Conservation (phyloP, 2,329 filamentous ascomycete species). For the Fusarium napiforme region DNA sequence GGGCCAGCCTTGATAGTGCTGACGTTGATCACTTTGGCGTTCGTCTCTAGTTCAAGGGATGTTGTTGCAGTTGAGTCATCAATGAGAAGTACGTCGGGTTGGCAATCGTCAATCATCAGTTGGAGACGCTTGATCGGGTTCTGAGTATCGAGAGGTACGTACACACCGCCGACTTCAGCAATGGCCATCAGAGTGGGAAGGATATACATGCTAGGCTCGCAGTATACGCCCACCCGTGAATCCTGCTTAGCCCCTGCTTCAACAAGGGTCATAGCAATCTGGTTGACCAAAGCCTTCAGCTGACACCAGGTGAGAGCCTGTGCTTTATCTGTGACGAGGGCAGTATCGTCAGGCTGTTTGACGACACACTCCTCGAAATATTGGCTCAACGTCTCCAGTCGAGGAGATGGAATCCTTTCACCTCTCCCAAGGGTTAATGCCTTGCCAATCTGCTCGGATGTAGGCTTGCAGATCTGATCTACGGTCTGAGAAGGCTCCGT, state of each 20-base stretch:
- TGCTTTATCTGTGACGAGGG: background rate
- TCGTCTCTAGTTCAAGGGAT: background rate
- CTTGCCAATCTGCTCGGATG: background rate
- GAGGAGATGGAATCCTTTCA: background rate
- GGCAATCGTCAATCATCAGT: background rate
- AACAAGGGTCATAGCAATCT: background rate
- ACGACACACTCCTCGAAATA: background rate
- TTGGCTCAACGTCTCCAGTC: background rate
- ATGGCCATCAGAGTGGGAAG: background rate
- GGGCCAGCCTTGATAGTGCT: background rate
- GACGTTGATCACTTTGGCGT: background rate
- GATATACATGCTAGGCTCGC: background rate
- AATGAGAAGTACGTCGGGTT: background rate
- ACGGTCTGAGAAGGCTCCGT: background rate
- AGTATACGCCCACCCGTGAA: background rate
- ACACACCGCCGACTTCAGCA: background rate
- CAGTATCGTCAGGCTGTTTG: background rate
- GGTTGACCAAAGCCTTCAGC: background rate
- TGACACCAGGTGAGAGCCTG: background rate
- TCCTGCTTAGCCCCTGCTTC: background rate
- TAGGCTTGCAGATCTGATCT: background rate
- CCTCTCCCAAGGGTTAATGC: background rate
- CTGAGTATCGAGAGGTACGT: background rate
- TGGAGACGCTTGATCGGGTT: conserved; percentile 8
- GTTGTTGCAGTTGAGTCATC: background rate